Percentiles rank a stretch among this genome's conserved stretches.
Evolutionary conservation across 805 yeast genomes (phyloP).

Genomic region (Sugiyamaella boreocaroliniensis): DNA sequence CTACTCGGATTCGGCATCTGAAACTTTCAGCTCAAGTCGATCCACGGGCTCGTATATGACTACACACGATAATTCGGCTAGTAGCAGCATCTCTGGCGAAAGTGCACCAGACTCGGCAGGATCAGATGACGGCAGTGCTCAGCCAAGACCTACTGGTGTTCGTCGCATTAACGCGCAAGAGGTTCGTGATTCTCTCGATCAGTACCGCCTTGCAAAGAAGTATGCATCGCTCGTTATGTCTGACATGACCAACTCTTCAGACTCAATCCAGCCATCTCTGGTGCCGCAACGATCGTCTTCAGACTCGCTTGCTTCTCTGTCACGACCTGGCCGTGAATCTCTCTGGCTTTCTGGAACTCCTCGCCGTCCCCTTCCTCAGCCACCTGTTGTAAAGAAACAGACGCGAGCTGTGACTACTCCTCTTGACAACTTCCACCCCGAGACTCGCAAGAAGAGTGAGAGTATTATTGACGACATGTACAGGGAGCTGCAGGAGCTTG

Average conservation of each 20-base stretch:
- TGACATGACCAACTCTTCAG: background rate
- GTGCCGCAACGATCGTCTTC: conserved; percentile 4
- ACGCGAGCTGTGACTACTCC: conserved; percentile 2
- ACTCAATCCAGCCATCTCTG: background rate
- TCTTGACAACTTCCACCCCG: background rate
- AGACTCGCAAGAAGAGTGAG: conserved; percentile 9
- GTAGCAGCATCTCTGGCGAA: background rate
- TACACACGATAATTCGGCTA: background rate
- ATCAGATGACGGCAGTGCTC: too few species aligned
- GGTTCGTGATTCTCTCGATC: background rate
- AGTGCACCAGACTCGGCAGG: background rate
- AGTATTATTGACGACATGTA: conserved; percentile 21
- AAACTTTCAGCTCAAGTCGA: background rate
- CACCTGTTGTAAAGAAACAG: background rate
- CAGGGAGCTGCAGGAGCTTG: conserved; percentile 20
- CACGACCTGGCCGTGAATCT: conserved; percentile 6
- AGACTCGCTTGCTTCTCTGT: conserved; percentile 6
- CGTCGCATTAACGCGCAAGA: background rate
- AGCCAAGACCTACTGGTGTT: too few species aligned
- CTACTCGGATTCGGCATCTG: background rate
- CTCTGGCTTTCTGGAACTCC: conserved; percentile 1
- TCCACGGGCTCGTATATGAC: background rate
- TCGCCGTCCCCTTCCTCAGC: conserved; percentile 4
- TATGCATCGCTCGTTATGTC: background rate
- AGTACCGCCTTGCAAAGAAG: background rate